phyloP scores from a whole-genome alignment of 2,329 filamentous ascomycete genomes.

The Ophiosphaerella herpotricha region DNA sequence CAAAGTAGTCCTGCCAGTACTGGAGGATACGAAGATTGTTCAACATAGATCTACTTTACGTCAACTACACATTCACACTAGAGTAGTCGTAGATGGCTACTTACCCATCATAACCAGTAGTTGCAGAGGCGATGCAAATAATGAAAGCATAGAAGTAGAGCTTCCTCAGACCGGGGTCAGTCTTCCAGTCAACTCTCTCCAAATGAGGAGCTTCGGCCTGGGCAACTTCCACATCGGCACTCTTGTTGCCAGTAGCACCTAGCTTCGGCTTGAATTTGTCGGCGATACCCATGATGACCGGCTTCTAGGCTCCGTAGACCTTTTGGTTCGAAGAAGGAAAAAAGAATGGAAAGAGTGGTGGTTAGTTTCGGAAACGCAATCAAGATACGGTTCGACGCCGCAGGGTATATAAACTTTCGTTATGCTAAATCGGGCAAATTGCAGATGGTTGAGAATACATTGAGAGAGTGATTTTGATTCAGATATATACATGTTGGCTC shows the following conservation, averaged over 20 bases:
- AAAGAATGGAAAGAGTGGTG: conserved; percentile 9
- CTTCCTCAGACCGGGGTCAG: conserved; percentile 61
- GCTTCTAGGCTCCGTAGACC: conserved; percentile 10
- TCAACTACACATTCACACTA: conserved; percentile 2
- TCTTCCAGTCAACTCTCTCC: conserved; percentile 58
- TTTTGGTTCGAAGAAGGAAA: neutral
- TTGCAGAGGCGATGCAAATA: conserved; percentile 60
- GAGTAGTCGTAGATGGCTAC: conserved; percentile 7
- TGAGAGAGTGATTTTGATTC: conserved; percentile 19
- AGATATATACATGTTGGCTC: conserved; percentile 31
- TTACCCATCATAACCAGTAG: conserved; percentile 62
- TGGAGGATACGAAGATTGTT: conserved; percentile 51
- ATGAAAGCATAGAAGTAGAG: conserved; percentile 60
- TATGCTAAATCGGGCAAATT: conserved; percentile 18
- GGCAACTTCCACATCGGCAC: conserved; percentile 38
- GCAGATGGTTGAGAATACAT: conserved; percentile 20
- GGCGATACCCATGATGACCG: conserved; percentile 22
- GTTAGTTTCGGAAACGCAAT: conserved; percentile 15
- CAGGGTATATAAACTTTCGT: conserved; percentile 23
- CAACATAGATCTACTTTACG: conserved; percentile 45
- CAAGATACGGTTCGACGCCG: conserved; percentile 14
- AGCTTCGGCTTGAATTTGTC: conserved; percentile 27
- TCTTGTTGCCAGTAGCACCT: conserved; percentile 24
- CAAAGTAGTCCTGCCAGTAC: conserved; percentile 46
- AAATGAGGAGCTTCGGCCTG: conserved; percentile 58